Evolutionary conservation across 768 basidiomycete genomes (phyloP).

Genomic region (Gymnopilus junonius): DNA sequence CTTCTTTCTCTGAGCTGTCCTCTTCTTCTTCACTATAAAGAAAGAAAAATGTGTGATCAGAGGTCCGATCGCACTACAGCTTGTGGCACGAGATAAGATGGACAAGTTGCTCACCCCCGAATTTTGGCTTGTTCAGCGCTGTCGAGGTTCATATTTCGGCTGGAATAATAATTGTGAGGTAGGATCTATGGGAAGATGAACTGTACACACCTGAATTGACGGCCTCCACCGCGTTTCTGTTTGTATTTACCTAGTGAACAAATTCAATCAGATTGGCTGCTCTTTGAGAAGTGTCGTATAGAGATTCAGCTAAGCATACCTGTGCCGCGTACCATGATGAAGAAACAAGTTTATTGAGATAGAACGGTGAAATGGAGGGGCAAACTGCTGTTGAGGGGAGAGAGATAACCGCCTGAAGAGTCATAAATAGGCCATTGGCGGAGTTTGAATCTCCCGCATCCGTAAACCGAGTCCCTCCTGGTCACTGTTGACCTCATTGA

Average conservation of each 20-base stretch:
- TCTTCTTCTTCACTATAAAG: slow-evolving; percentile 5
- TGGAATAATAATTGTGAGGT: slow-evolving; percentile 28
- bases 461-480: slow-evolving; percentile 21
- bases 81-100: slow-evolving; percentile 12
- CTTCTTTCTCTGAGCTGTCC: slow-evolving; percentile 4
- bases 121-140: slow-evolving; percentile 39
- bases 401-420: slow-evolving; percentile 15
- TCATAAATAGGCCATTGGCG: slow-evolving; percentile 21
- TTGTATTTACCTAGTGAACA: slow-evolving; percentile 72
- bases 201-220: slow-evolving; percentile 70
- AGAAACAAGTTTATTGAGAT: slow-evolving; percentile 11
- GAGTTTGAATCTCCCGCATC: slow-evolving; percentile 27
- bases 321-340: slow-evolving; percentile 55
- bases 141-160: slow-evolving; percentile 65
- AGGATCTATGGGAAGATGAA: slow-evolving; percentile 11
- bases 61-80: slow-evolving; percentile 4
- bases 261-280: neutral
- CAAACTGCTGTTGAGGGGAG: slow-evolving; percentile 4
- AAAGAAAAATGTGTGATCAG: neutral
- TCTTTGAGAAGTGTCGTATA: neutral
- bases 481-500: slow-evolving; percentile 2
- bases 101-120: slow-evolving; percentile 42
- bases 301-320: slow-evolving; percentile 31
- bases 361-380: neutral
- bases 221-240: slow-evolving; percentile 86